A percentile compares a stretch with the other conserved stretches of the same genome.
Evolutionary conservation across 805 yeast genomes (phyloP).

Genomic region (Saturnispora galanensis): DNA sequence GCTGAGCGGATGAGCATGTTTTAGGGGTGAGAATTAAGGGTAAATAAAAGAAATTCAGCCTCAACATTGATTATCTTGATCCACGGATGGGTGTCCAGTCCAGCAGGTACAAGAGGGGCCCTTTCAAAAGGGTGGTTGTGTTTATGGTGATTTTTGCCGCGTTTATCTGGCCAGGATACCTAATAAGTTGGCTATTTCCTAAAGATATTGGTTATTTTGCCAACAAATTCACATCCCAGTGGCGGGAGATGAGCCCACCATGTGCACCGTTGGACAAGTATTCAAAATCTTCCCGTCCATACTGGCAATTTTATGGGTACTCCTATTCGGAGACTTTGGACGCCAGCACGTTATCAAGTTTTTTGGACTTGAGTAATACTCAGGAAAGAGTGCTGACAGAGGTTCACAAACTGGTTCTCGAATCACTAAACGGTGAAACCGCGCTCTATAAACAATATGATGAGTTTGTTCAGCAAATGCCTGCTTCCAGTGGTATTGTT

Average conservation of each 20-base stretch:
- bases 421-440: constrained; percentile 12
- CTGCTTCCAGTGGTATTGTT: constrained; percentile 20
- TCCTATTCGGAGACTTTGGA: constrained; percentile 17
- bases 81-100: neutral
- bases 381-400: constrained; percentile 20
- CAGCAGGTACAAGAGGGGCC: neutral
- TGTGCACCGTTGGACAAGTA: constrained; percentile 22
- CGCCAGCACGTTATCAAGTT: constrained; percentile 14
- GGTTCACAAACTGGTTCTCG: constrained; percentile 12
- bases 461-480: constrained; percentile 9
- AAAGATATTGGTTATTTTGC: constrained; percentile 1
- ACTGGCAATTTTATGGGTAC: constrained; percentile 27
- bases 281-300: constrained; percentile 13
- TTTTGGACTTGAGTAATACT: constrained; percentile 16
- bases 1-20: neutral
- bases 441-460: constrained; percentile 11
- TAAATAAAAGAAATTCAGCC: too few species aligned
- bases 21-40: too few species aligned
- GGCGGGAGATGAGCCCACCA: constrained; percentile 12
- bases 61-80: too few species aligned
- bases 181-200: constrained; percentile 2
- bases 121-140: neutral
- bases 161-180: constrained; percentile 7
- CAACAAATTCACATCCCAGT: constrained; percentile 2
- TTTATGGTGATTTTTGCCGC: neutral